These are phyloP conservation scores for Entomortierella parvispora DNA, from an alignment of 192 early-diverging fungal species.

Conservation along the genomic window DNA sequence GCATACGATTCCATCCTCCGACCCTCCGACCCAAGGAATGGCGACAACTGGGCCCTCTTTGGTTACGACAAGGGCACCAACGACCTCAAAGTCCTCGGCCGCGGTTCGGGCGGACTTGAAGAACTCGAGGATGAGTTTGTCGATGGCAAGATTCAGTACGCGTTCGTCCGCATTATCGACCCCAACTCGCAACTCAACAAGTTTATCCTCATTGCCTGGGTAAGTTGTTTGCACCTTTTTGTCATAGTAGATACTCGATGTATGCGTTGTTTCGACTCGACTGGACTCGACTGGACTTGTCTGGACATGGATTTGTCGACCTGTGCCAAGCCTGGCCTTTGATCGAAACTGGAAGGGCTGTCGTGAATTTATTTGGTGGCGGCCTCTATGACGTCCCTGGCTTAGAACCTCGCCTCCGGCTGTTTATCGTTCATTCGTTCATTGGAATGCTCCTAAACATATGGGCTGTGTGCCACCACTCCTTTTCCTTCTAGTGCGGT, in stretches of 20 bases:
- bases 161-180: conserved; percentile 85
- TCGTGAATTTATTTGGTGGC: not conserved
- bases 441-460: not conserved
- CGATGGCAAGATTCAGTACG: conserved; percentile 91
- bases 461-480: not conserved
- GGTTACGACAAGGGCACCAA: conserved; percentile 79
- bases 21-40: conserved; percentile 50
- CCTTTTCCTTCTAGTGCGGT: conserved; percentile 72
- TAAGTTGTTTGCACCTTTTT: no score
- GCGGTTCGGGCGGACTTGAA: conserved; percentile 80
- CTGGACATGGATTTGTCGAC: no score
- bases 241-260: no score
- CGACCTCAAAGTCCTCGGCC: conserved; percentile 70
- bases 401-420: not conserved
- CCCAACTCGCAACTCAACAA: conserved; percentile 88
- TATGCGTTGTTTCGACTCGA: no score
- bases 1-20: conserved; percentile 73
- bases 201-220: conserved; percentile 94
- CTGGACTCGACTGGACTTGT: no score
- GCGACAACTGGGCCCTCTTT: conserved; percentile 78
- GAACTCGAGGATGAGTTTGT: conserved; percentile 93
- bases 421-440: not conserved
- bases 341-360: not conserved
- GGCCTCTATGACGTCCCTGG: not conserved
- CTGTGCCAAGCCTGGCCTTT: no score